phyloP scores from a whole-genome alignment of 2,329 filamentous ascomycete species.

The Aspergillus glaucus region DNA sequence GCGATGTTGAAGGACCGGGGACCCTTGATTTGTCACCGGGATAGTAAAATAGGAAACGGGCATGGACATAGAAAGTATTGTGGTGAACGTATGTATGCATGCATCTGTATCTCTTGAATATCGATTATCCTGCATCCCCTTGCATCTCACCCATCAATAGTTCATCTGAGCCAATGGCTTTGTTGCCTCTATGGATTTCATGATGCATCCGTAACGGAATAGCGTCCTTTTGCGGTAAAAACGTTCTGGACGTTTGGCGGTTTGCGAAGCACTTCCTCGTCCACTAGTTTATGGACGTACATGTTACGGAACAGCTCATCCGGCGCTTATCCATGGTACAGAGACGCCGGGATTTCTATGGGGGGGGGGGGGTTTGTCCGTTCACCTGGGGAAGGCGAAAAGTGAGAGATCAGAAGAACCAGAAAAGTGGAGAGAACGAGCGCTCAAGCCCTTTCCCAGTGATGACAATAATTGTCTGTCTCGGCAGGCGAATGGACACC shows the following conservation, averaged over 20 bases:
- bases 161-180: constrained; percentile 21
- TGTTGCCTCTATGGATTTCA: not conserved
- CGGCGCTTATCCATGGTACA: constrained; percentile 7
- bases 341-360: too few relatives aligned
- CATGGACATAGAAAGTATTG: not conserved
- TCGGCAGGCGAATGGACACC: not conserved
- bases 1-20: constrained; percentile 13
- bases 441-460: not conserved
- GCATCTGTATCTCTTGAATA: not conserved
- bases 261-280: not conserved
- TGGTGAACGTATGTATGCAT: not conserved
- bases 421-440: not conserved
- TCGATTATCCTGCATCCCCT: constrained; percentile 23
- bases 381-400: not conserved
- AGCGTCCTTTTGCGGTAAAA: not conserved
- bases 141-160: constrained; percentile 29
- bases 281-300: constrained; percentile 6
- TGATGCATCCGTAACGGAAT: not conserved
- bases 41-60: constrained; percentile 3
- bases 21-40: constrained; percentile 33
- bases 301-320: constrained; percentile 7
- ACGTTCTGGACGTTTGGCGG: constrained; percentile 5
- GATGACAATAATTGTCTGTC: not conserved
- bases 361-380: too few relatives aligned
- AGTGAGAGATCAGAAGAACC: not conserved